Base-by-base conservation (phyloP, 176 grass and related monocot species). In the Juncus inflexus region DNA sequence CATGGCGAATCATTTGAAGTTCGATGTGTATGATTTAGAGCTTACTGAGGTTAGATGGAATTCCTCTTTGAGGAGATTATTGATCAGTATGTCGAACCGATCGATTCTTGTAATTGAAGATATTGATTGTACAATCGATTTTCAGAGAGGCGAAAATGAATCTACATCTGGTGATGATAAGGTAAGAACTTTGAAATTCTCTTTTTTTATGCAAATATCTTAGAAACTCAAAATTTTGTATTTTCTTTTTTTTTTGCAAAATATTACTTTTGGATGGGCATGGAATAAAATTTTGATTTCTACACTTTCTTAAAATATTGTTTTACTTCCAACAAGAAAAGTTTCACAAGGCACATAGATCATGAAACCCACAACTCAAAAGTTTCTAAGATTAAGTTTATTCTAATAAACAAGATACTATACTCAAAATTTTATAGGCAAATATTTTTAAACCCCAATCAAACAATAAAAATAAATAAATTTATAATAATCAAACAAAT, bases 1-100 rank as follows among this genome's bases (percentile, higher is more conserved):
- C 57, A 96, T 96, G 69, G 87, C 91, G 42, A 96, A 96, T 62
- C 76, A 90, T 69, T 87, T 96, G 76, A 90, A 86, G 87, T 96
- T 90, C 37, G 87, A 96, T 55, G 82, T 90, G 55, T 96, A 96
- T 42, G 91, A 96, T 76, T 75, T 96, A 58, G 87, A 96, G 79
- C 79, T 96, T n/a, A 80, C 84, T 4, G 87, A 90, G 69, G 91
- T 90, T 12, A 63, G 52, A 12, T 81, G 87, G 79, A 96, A 96
- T 47, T 76, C 62, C 4, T 76, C 64, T 3, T 81, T 96, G 2
- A 66, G 87, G 37, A 54, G 79, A 45, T 50, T 96, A 76, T 67
- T 96, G 61, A 80, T 90, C 6, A 74, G 81, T 15, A 90, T 96
- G 87, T 79, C 69, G 40, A 90, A 87, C 74, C 57, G 70, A 6